Evolutionary conservation across 768 basidiomycete species (phyloP), one percentile per base, ranked within the genome.

Genomic region (Floccularia luteovirens): DNA sequence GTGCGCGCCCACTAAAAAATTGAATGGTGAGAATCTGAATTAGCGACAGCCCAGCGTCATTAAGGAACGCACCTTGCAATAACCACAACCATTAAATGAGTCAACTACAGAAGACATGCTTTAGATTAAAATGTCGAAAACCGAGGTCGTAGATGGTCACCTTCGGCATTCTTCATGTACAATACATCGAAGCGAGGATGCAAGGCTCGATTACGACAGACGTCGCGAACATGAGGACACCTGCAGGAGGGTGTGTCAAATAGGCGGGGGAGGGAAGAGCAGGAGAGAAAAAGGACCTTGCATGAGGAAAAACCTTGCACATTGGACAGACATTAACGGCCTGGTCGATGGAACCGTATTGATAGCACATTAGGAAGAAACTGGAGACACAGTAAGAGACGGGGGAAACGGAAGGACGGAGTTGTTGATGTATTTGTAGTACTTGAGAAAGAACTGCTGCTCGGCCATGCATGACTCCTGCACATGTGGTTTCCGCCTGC

Each of bases 121-220:
- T 30, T 38, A 42, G 14, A 43, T 39, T 47, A 50, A 42, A 21
- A 24, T 32, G 13, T 33, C 17, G 2, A 8, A 13, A 8, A 33
- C 10, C 19, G 27, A 6, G 17, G 30, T 20, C 12, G 19, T 10
- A 32, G 21, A 8, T 11, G 11, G 21, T 20, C 54, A 87, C 86
- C 84, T 73, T 90, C 88, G n/a, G 88, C 85, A 54, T 90, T 90
- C 69, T 77, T 87, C 52, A 90, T 71, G 59, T 75, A 85, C 25
- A 82, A 69, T 44, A 90, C 77, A 54, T 89, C 85, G 57, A 77
- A 74, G 48, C 79, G 75, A 38, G 88, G 88, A 59, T 90, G 88
- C 36, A 69, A 60, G 16, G 70, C 60, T 48, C 82, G 74, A 60
- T 90, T 89, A 50, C 77, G 72, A 64, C 87, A 90, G 48, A 79